These are phyloP conservation scores for Saitozyma podzolica DNA, from an alignment of 768 basidiomycete genomes.

Conservation along the genomic window DNA sequence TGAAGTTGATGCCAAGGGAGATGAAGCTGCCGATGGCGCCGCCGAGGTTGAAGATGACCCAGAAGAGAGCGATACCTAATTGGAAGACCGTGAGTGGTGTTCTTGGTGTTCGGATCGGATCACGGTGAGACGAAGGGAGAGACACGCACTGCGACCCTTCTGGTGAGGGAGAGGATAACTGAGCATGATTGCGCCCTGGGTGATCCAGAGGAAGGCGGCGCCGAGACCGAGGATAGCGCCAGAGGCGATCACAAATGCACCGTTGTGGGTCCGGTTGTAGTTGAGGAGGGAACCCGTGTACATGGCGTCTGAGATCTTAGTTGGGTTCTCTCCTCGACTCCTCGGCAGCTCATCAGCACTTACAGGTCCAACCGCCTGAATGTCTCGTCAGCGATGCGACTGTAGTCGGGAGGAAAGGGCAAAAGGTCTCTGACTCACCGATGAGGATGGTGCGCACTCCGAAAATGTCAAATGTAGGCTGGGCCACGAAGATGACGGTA, in stretches of 20 bases:
- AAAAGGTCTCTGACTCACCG: conserved; percentile 5
- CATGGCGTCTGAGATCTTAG: not conserved
- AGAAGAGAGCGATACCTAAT: conserved; percentile 4
- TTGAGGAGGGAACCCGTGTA: conserved; percentile 4
- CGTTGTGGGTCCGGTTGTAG: conserved; percentile 8
- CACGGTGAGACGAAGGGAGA: not conserved
- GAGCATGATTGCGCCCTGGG: conserved; percentile 7
- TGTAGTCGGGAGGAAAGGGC: no score
- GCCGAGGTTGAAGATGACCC: conserved; percentile 10
- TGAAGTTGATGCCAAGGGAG: conserved; percentile 6
- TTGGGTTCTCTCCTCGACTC: not conserved
- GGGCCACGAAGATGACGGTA: conserved; percentile 6
- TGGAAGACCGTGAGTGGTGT: not conserved
- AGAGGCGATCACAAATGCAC: conserved; percentile 9
- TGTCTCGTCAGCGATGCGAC: no score
- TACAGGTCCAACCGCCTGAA: conserved; percentile 4
- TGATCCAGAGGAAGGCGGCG: conserved; percentile 10
- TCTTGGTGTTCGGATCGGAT: no score
- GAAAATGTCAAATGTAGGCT: conserved; percentile 11
- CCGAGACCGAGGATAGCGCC: conserved; percentile 7
- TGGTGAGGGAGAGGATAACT: conserved; percentile 10
- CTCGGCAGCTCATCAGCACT: not conserved
- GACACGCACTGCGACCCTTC: conserved; percentile 3
- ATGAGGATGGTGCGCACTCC: conserved; percentile 8
- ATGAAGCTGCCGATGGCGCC: conserved; percentile 9